Evolutionary conservation across 352 stramenopile species (phyloP).

Genomic region (Phytophthora citrophthora): DNA sequence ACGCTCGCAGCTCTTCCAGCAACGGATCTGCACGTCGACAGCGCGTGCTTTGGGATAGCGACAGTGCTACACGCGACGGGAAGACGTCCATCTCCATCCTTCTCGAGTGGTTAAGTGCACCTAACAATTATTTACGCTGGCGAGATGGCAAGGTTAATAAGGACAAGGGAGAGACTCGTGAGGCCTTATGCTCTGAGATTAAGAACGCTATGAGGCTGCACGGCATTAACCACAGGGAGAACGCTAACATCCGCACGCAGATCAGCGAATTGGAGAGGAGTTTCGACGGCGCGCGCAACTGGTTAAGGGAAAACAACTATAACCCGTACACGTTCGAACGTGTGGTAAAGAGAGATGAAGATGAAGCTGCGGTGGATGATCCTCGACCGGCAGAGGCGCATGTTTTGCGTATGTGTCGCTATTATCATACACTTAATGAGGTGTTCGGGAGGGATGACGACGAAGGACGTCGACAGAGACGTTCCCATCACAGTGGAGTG

Average conservation of each 20-base stretch:
- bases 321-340: conserved; percentile 32
- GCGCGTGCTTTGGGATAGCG: conserved; percentile 81
- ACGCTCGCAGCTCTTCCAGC: not conserved
- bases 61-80: conserved; percentile 61
- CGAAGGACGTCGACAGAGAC: conserved; percentile 33
- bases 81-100: conserved; percentile 79
- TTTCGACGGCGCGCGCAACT: conserved; percentile 59
- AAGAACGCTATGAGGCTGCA: conserved; percentile 63
- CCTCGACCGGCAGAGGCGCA: conserved; percentile 46
- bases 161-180: conserved; percentile 66
- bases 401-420: conserved; percentile 69
- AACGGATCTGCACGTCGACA: conserved; percentile 43
- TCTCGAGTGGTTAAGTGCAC: conserved; percentile 70
- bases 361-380: not conserved
- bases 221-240: conserved; percentile 73
- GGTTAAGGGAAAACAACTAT: conserved; percentile 57
- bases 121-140: conserved; percentile 74
- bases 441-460: conserved; percentile 53
- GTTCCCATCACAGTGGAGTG: conserved; percentile 25
- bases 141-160: conserved; percentile 50
- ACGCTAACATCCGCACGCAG: conserved; percentile 84
- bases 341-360: conserved; percentile 23
- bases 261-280: conserved; percentile 78
- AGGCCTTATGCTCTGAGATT: conserved; percentile 78
- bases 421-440: conserved; percentile 72